Evolutionary conservation across 1,284 basidiomycete genomes (phyloP).

Genomic region (Cryptococcus sp.): DNA sequence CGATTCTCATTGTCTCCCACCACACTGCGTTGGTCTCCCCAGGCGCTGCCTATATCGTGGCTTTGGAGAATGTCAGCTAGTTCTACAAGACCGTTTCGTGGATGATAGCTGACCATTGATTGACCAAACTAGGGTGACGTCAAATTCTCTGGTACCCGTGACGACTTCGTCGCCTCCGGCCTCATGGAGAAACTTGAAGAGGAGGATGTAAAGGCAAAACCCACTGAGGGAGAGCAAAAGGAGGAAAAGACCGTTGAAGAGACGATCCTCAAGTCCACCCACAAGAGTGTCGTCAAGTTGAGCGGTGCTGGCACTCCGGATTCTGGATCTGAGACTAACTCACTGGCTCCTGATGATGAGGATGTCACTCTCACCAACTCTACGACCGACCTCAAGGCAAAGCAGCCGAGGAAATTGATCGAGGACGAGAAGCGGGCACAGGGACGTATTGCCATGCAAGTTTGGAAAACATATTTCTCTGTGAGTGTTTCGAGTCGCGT

Average conservation of each 20-base stretch:
- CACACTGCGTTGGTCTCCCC: conserved; percentile 55
- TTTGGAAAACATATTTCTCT: conserved; percentile 76
- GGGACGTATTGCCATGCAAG: conserved; percentile 71
- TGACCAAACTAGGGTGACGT: conserved; percentile 57
- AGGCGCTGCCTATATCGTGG: conserved; percentile 53
- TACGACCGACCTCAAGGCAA: conserved; percentile 45
- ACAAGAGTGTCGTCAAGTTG: conserved; percentile 37
- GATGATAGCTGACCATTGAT: background rate
- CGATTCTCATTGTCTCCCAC: conserved; percentile 83
- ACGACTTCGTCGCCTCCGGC: conserved; percentile 64
- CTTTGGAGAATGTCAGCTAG: conserved; percentile 67
- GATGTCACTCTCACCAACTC: conserved; percentile 22
- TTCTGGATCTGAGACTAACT: conserved; percentile 42
- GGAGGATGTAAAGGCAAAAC: conserved; percentile 52
- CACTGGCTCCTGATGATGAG: conserved; percentile 40
- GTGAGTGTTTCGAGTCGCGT: conserved; percentile 49
- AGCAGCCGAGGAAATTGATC: conserved; percentile 74
- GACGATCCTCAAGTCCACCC: conserved; percentile 32
- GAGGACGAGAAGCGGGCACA: conserved; percentile 84
- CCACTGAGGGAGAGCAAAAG: conserved; percentile 50
- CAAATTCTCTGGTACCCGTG: conserved; percentile 65
- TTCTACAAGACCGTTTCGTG: background rate
- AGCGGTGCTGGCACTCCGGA: conserved; percentile 28
- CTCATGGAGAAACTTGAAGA: conserved; percentile 66
- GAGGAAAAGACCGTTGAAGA: conserved; percentile 49